Evolutionary conservation across 768 basidiomycete species (phyloP), one percentile per base, ranked within the genome.

Genomic region (Paxillus involutus): DNA sequence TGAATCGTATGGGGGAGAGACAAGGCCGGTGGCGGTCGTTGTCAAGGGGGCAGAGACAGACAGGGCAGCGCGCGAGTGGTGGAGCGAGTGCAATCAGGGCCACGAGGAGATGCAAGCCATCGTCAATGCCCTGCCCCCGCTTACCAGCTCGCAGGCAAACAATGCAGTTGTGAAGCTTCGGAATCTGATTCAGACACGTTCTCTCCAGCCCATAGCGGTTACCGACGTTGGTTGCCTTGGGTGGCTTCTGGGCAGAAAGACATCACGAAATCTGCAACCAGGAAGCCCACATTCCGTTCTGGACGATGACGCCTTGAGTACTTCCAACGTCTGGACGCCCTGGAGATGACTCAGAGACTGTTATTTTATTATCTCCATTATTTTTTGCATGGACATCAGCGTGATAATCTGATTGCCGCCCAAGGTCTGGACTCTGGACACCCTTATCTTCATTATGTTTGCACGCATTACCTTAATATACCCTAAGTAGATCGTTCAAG

Each of bases 1-100:
- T 16, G 30, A 29, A 10, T 62, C 66, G 7, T 67, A 62, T 12
- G 62, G 65, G 5, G 66, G 66, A 41, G 60, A 67, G 13, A 67
- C 51, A 24, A 65, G 67, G 6, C 66, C 66, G 3, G 10, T 67
- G 39, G 12, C 69, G 46, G 57, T 67, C 44, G 49, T 67, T 43
- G 65, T 64, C 37, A 52, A 37, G 51, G 67, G 56, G 17, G 65
- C 62, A 2, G 30, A 6, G 17, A 62, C 66, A 13, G 60, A 64
- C 17, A 53, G 59, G 29, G 17, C 17, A 9, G 66, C 67, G 13
- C 4, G 32, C 24, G 57, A 48, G 30, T 67, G 64, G 66, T 67
- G 66, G 66, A 48, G 50, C 17, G 11, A 42, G 26, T 45, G 51
- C 4, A 51, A 56, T 12, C 52, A 56, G 2, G 35, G 47, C 4